Conservation (phyloP, 1,284 basidiomycete species). For the Puccinia coronata region DNA sequence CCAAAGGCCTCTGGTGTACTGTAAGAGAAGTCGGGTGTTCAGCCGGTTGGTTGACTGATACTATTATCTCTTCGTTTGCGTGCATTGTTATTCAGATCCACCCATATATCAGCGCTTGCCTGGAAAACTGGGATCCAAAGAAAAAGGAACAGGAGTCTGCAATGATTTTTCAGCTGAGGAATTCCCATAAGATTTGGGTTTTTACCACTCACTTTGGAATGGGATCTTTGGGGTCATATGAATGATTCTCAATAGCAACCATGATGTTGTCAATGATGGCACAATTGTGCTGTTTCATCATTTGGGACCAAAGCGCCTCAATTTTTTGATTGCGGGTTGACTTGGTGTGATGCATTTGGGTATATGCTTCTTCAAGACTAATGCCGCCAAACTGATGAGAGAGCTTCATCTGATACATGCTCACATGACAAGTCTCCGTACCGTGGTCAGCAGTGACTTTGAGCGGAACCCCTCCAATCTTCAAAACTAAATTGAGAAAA, state of each 20-base stretch:
- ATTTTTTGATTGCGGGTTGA: neutral
- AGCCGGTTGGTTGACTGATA: neutral
- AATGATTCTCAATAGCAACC: neutral
- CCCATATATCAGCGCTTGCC: neutral
- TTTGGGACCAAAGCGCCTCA: too few relatives aligned
- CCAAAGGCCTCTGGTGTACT: neutral
- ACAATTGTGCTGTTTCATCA: too few relatives aligned
- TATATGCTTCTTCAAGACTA: neutral
- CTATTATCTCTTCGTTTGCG: neutral
- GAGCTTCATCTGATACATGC: neutral
- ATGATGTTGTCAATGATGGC: neutral
- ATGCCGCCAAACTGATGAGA: neutral
- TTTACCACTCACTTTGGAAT: neutral
- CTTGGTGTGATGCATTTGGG: neutral
- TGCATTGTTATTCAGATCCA: neutral
- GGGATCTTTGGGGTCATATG: neutral
- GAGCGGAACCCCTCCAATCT: too few relatives aligned
- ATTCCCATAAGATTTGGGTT: neutral
- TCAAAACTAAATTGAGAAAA: neutral
- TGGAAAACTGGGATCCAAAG: neutral
- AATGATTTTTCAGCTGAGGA: neutral
- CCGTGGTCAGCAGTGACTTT: too few relatives aligned
- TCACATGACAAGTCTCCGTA: constrained; percentile 2
- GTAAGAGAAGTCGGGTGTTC: neutral
- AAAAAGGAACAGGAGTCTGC: neutral